Evolutionary conservation across 768 basidiomycete species (phyloP).

Genomic region (Tricholoma flavovirens): DNA sequence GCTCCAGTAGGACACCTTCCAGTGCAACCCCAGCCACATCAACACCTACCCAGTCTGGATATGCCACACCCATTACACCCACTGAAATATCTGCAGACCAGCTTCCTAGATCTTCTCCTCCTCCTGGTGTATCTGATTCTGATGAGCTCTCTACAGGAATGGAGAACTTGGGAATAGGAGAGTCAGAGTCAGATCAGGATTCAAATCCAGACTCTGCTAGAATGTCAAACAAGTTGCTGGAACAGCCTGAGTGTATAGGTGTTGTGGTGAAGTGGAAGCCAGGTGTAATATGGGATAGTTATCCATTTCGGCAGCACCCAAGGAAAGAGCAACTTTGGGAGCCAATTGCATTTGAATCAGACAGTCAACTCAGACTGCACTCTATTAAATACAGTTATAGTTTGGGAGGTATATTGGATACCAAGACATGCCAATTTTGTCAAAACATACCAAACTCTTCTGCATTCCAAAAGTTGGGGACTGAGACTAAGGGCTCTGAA

Average conservation of each 20-base stretch:
- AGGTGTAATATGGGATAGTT: not conserved
- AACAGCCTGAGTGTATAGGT: not conserved
- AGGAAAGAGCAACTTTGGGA: not conserved
- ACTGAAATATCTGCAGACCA: too few species aligned
- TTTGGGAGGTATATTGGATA: not conserved
- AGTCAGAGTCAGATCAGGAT: not conserved
- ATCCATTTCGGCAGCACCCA: not conserved
- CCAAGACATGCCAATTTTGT: not conserved
- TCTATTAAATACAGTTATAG: not conserved
- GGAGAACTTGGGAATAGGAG: too few species aligned
- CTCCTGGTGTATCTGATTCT: too few species aligned
- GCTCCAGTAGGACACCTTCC: too few species aligned
- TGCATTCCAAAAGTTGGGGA: not conserved
- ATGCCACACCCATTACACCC: too few species aligned
- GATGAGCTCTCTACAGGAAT: too few species aligned
- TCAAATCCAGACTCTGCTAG: not conserved
- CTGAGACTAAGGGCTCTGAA: not conserved
- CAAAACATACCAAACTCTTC: not conserved
- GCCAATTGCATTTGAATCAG: not conserved
- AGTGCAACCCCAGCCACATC: too few species aligned
- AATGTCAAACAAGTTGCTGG: not conserved
- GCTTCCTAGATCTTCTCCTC: too few species aligned
- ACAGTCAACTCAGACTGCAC: not conserved
- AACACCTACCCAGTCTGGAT: too few species aligned
- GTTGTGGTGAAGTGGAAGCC: not conserved